Percentiles rank a stretch among this genome's conserved stretches.
These are phyloP conservation scores for Cucurbitaria berberidis DNA, from an alignment of 2,329 filamentous ascomycete genomes.

Conservation along the genomic window DNA sequence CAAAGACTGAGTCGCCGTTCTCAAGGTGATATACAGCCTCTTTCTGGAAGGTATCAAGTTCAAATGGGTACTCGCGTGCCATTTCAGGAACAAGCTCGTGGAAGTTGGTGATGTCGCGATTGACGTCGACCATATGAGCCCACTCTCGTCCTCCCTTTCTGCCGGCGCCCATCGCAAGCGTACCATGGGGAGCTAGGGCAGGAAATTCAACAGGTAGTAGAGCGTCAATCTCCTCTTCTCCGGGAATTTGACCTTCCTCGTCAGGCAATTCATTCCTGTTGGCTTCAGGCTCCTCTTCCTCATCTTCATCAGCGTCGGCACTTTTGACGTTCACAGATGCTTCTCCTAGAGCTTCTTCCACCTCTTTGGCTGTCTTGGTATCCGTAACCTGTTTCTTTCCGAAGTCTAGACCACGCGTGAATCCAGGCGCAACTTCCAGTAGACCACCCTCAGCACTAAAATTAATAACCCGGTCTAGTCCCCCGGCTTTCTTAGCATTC, in stretches of 20 bases:
- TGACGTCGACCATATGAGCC: conserved; percentile 98
- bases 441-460: conserved; percentile 78
- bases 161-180: conserved; percentile 72
- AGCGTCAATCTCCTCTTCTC: conserved; percentile 75
- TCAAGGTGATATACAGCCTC: conserved; percentile 98
- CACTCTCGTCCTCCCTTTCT: conserved; percentile 84
- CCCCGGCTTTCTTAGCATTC: conserved; percentile 51
- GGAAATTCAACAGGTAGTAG: conserved; percentile 92
- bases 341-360: conserved; percentile 68
- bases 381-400: conserved; percentile 64
- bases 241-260: conserved; percentile 54
- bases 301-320: conserved; percentile 31
- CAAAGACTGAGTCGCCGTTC: conserved; percentile 95
- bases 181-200: conserved; percentile 82
- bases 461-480: conserved; percentile 84
- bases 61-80: conserved; percentile 95
- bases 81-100: conserved; percentile 92
- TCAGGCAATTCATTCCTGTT: conserved; percentile 48
- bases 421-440: conserved; percentile 81
- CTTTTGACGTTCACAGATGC: conserved; percentile 46
- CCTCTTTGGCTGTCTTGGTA: conserved; percentile 69
- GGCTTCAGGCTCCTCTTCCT: conserved; percentile 29
- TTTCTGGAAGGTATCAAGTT: conserved; percentile 97
- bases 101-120: conserved; percentile 93
- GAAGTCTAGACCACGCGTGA: conserved; percentile 78